Conservation (phyloP, 2,329 filamentous ascomycete genomes). For the Hypoxylon sp. region DNA sequence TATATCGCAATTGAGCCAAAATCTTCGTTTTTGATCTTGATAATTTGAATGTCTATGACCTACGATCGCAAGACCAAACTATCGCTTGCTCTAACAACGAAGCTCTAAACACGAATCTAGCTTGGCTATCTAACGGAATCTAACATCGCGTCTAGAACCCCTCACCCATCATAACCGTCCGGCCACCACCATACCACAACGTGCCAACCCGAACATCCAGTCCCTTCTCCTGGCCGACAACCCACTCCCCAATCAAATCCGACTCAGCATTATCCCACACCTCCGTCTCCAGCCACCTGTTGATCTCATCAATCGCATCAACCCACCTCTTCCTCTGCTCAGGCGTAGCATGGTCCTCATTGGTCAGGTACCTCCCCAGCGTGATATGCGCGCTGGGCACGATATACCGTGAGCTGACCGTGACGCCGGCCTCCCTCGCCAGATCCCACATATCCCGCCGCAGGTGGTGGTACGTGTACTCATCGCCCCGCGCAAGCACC, state of each 20-base stretch:
- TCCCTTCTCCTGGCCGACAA: slow-evolving; percentile 87
- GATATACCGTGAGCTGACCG: slow-evolving; percentile 83
- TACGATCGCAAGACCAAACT: no score
- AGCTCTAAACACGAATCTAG: not conserved
- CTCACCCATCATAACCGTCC: slow-evolving; percentile 75
- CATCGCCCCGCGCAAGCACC: slow-evolving; percentile 67
- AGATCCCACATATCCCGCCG: slow-evolving; percentile 81
- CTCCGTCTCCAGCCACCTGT: slow-evolving; percentile 78
- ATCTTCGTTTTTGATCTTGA: no score
- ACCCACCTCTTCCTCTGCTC: slow-evolving; percentile 76
- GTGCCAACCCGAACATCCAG: slow-evolving; percentile 81
- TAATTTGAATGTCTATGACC: no score
- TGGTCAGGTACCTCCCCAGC: slow-evolving; percentile 82
- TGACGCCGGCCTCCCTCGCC: slow-evolving; percentile 73
- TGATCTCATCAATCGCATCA: slow-evolving; percentile 79
- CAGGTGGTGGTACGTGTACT: slow-evolving; percentile 91
- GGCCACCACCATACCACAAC: slow-evolving; percentile 90
- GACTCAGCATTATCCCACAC: slow-evolving; percentile 73
- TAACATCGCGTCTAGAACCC: slow-evolving; percentile 63
- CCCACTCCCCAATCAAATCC: slow-evolving; percentile 77
- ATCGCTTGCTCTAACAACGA: not conserved
- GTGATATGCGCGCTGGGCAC: slow-evolving; percentile 93
- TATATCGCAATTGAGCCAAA: no score
- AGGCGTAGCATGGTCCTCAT: slow-evolving; percentile 72
- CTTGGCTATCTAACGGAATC: not conserved